Evolutionary conservation across 108 stramenopile species (phyloP).

Genomic region (Cyclotella distinguenda): DNA sequence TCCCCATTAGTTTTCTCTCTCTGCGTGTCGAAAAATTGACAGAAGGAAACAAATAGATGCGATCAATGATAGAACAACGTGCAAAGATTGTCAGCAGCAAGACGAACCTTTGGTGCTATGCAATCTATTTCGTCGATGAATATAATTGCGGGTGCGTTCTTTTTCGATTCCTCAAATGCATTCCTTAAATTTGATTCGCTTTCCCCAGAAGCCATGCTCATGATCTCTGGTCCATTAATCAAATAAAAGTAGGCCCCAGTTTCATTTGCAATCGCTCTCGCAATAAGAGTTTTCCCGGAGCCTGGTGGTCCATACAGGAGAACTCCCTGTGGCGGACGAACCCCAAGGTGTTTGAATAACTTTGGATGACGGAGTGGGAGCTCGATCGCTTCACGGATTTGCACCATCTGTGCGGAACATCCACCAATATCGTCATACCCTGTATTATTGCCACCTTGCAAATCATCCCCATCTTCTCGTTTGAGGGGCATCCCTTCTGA

Average conservation of each 20-base stretch:
- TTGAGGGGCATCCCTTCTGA: constrained; percentile 79
- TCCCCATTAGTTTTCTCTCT: constrained; percentile 91
- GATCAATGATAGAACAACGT: too few species aligned
- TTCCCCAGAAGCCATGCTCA: constrained; percentile 92
- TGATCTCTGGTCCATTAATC: constrained; percentile 96
- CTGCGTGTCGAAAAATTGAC: background rate
- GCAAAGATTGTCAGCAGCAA: constrained; percentile 6
- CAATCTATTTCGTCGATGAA: constrained; percentile 99
- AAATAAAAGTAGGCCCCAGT: constrained; percentile 92
- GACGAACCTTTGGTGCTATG: constrained; percentile 80
- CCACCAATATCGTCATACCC: constrained; percentile 86
- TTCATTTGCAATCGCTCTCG: constrained; percentile 90
- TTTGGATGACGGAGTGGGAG: constrained; percentile 77
- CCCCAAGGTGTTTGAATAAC: constrained; percentile 71
- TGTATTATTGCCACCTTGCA: constrained; percentile 31
- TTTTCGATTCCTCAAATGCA: constrained; percentile 86
- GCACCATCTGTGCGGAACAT: constrained; percentile 57
- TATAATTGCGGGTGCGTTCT: constrained; percentile 90
- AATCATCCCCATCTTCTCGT: constrained; percentile 69
- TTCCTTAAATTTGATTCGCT: constrained; percentile 82
- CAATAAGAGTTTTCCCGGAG: constrained; percentile 88
- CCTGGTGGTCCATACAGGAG: constrained; percentile 80
- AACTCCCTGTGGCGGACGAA: constrained; percentile 65
- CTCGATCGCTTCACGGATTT: constrained; percentile 88
- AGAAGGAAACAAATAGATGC: background rate